Evolutionary conservation across 257 asterid species (phyloP).

Genomic region (Striga asiatica): DNA sequence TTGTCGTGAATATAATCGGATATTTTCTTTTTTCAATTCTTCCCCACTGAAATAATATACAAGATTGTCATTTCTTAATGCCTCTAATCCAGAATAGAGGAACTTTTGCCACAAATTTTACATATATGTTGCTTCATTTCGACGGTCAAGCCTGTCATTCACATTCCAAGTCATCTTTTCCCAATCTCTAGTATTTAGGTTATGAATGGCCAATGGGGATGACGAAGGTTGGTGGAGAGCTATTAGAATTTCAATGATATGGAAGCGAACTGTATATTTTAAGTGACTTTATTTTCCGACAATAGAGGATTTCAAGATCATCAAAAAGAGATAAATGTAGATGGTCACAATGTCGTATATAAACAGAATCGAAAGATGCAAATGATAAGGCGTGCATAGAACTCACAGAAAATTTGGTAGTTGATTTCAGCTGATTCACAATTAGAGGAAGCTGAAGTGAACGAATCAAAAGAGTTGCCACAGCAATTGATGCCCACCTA

Average conservation of each 20-base stretch:
- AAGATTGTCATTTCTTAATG: background rate
- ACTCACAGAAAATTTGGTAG: constrained; percentile 70
- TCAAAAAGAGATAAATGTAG: background rate
- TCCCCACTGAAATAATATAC: background rate
- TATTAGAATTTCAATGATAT: background rate
- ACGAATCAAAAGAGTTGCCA: constrained; percentile 61
- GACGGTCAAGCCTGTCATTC: background rate
- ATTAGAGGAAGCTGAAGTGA: constrained; percentile 47
- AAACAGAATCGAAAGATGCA: constrained; percentile 6
- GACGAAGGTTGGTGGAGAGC: background rate
- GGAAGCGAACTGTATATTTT: background rate
- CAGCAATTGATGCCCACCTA: constrained; percentile 84
- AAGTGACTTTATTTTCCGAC: background rate
- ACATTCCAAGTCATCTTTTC: background rate
- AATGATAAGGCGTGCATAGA: background rate
- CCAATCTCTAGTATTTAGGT: background rate
- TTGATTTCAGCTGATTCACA: constrained; percentile 66
- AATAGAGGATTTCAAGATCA: constrained; percentile 1
- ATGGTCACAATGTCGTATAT: background rate
- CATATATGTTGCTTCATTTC: constrained; percentile 1
- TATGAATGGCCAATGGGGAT: background rate
- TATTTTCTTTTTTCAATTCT: background rate
- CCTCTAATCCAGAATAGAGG: background rate
- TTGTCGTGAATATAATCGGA: background rate
- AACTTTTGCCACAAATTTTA: too few species aligned